These are phyloP conservation scores for Saccharata proteae DNA, from an alignment of 2,329 filamentous ascomycete species.

Conservation along the genomic window DNA sequence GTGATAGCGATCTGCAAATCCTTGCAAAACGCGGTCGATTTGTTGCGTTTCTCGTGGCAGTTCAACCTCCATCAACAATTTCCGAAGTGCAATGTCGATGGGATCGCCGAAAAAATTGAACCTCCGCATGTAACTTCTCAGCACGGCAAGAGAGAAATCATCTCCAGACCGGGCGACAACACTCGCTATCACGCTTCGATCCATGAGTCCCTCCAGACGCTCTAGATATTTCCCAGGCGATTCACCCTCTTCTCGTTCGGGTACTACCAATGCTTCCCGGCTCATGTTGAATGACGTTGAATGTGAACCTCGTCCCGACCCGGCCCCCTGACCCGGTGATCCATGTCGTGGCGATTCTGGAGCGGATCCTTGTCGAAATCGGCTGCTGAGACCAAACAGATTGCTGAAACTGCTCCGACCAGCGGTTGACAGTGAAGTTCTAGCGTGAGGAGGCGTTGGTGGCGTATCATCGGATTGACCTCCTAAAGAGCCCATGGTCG, in stretches of 20 bases:
- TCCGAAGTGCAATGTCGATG: slow-evolving; percentile 94
- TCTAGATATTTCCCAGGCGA: slow-evolving; percentile 81
- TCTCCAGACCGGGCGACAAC: slow-evolving; percentile 79
- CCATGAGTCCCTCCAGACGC: slow-evolving; percentile 68
- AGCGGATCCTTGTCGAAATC: slow-evolving; percentile 74
- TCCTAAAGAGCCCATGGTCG: slow-evolving; percentile 74
- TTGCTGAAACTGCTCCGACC: slow-evolving; percentile 90
- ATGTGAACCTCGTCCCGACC: slow-evolving; percentile 64
- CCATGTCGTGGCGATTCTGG: slow-evolving; percentile 48
- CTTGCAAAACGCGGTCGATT: slow-evolving; percentile 86
- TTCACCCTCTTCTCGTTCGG: slow-evolving; percentile 74
- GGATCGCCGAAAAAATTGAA: slow-evolving; percentile 95
- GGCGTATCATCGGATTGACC: slow-evolving; percentile 61
- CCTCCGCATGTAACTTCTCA: slow-evolving; percentile 89
- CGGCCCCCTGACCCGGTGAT: slow-evolving; percentile 47
- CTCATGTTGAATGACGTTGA: slow-evolving; percentile 71
- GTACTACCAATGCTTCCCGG: slow-evolving; percentile 57
- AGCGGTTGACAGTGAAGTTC: slow-evolving; percentile 72
- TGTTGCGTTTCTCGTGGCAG: slow-evolving; percentile 96
- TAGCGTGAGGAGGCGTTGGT: slow-evolving; percentile 41
- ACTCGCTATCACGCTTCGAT: slow-evolving; percentile 71
- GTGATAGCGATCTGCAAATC: slow-evolving; percentile 92
- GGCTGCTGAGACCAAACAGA: slow-evolving; percentile 60
- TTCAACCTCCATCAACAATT: slow-evolving; percentile 92
- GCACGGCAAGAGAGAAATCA: slow-evolving; percentile 65